These are phyloP conservation scores for Handroanthus guayacan DNA, from an alignment of 257 asterid species.

Conservation along the genomic window DNA sequence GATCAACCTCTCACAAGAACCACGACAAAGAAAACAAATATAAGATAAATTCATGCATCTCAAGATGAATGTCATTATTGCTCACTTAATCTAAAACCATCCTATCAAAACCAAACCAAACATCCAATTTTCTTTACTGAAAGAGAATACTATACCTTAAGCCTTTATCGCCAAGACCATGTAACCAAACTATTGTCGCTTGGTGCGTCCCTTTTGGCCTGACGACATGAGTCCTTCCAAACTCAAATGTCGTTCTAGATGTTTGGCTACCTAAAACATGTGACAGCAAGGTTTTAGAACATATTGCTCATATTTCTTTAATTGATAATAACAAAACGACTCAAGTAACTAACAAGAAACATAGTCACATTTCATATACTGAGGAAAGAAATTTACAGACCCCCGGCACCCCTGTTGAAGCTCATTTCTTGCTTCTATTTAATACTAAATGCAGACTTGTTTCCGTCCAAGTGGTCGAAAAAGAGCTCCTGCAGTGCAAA, in stretches of 20 bases:
- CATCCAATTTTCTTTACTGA: constrained; percentile 2
- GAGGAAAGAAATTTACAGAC: constrained; percentile 41
- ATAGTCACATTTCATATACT: background rate
- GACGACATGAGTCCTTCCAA: constrained; percentile 83
- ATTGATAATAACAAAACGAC: background rate
- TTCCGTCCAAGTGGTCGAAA: constrained; percentile 26
- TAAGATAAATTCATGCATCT: background rate
- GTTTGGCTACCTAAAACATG: constrained; percentile 48
- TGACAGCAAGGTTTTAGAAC: background rate
- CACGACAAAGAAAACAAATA: background rate
- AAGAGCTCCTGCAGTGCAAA: constrained; percentile 45
- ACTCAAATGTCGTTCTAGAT: constrained; percentile 47
- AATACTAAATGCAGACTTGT: constrained; percentile 1
- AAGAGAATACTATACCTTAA: constrained; percentile 55
- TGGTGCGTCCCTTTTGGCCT: constrained; percentile 85
- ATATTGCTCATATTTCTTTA: background rate
- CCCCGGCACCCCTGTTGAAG: constrained; percentile 41
- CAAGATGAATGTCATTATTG: background rate
- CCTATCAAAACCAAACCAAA: background rate
- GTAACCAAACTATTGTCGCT: constrained; percentile 92
- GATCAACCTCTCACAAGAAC: background rate
- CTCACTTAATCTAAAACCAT: background rate
- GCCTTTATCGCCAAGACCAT: constrained; percentile 88
- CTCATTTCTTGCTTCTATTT: constrained; percentile 43
- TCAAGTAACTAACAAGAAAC: background rate